Evolutionary conservation across 352 stramenopile genomes (phyloP), one percentile per base, ranked within the genome.

Genomic region (Plasmopara muralis): DNA sequence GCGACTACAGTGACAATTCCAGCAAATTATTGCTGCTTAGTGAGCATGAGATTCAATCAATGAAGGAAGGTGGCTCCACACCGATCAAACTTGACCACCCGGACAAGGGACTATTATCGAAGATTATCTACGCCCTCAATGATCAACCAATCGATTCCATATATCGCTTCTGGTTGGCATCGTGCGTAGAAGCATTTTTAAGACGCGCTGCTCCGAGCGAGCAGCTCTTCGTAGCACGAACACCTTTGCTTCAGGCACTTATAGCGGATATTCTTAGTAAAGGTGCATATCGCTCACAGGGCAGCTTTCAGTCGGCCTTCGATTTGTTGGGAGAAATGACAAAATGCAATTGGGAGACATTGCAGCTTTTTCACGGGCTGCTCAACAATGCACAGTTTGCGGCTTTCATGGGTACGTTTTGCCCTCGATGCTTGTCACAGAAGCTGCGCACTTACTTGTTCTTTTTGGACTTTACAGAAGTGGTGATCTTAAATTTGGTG

Each of bases 161-260:
- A 38, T 98, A 98, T 52, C 79, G 90, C 13, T 98, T 98, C 60
- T 98, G 95, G 95, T 54, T 98, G 31, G 87, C 94, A 2, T 97
- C 87, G n/a, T 98, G 93, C 55, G 78, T 98, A 7, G 94, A 98
- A 71, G 93, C 93, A 16, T 98, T 97, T 70, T 64, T 98, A 9
- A 78, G 95, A 13, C 90, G 92, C 18, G 73, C 83, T 9, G 71
- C 73, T 9, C 70, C 83, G 5, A 79, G 67, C 33, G 92, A 97
- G 53, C 90, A 98, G 61, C 69, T 97, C 20, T 96, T 97, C 45
- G 80, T 97, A 9, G 85, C 89, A 9, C 72, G 84, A 14, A 92
- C 78, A 29, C 93, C 92, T 13, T 62, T 98, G 29, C 60, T 98
- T 6, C 63, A 86, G 33, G 76, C 95, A 40, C 70, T 97, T 5